Percentiles rank a stretch among this genome's conserved stretches.
Conservation (phyloP, 805 yeast species). For the Starmerella cellae region DNA sequence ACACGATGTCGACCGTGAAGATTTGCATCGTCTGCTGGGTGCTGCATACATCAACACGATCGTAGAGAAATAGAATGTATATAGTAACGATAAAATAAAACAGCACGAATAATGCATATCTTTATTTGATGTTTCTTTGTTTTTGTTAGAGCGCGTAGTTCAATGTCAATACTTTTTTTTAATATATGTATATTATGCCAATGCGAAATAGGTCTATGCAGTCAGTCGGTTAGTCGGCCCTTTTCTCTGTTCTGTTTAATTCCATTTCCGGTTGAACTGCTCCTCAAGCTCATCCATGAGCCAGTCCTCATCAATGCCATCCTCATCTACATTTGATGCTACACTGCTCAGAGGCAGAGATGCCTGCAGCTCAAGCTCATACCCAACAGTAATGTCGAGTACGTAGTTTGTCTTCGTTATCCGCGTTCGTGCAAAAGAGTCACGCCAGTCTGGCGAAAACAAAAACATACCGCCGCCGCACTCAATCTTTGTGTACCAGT, state of each 20-base stretch:
- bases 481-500: constrained; percentile 16
- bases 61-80: not conserved
- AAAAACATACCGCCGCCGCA: constrained; percentile 15
- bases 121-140: not conserved
- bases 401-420: constrained; percentile 13
- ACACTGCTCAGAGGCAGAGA: constrained; percentile 14
- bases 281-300: constrained; percentile 13
- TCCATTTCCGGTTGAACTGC: constrained; percentile 1
- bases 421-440: constrained; percentile 9
- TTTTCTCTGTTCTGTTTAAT: too few relatives aligned
- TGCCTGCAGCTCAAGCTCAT: constrained; percentile 4
- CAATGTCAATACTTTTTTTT: not conserved
- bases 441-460: constrained; percentile 18
- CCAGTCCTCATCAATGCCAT: constrained; percentile 12
- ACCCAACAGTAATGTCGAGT: constrained; percentile 11
- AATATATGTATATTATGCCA: not conserved
- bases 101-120: too few relatives aligned
- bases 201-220: too few relatives aligned
- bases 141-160: too few relatives aligned
- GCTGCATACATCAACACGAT: constrained; percentile 46
- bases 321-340: constrained; percentile 4
- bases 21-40: constrained; percentile 67
- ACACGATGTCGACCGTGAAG: constrained; percentile 92
- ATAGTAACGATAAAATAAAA: not conserved
- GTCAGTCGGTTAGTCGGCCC: too few relatives aligned